These are phyloP conservation scores for Rhizophagus prolifer DNA, from an alignment of 192 early-diverging fungal species.

Conservation along the genomic window DNA sequence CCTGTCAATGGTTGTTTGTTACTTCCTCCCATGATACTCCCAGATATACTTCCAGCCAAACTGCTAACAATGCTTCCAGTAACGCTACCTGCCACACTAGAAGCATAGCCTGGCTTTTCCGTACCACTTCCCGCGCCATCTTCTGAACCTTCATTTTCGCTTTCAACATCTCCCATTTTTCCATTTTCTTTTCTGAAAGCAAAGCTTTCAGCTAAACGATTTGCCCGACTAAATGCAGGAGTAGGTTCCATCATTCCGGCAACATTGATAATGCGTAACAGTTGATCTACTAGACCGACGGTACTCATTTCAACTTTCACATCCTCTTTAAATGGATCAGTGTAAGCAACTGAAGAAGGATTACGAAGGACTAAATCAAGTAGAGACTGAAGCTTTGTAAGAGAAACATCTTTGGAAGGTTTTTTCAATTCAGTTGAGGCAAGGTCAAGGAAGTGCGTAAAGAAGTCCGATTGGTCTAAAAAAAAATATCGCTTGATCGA, in stretches of 20 bases:
- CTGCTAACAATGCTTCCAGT: constrained; percentile 10
- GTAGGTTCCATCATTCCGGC: constrained; percentile 50
- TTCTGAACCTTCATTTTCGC: constrained; percentile 35
- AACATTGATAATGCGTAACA: constrained; percentile 69
- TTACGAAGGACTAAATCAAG: constrained; percentile 88
- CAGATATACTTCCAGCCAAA: constrained; percentile 23
- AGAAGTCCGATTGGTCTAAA: constrained; percentile 90
- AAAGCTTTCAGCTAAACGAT: constrained; percentile 13
- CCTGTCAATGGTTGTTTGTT: constrained; percentile 23
- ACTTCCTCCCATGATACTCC: constrained; percentile 11
- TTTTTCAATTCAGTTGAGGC: constrained; percentile 74
- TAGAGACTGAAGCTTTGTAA: constrained; percentile 76
- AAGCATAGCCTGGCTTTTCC: constrained; percentile 15
- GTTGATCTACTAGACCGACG: constrained; percentile 65
- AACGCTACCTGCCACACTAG: constrained; percentile 19
- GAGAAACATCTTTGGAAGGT: constrained; percentile 64
- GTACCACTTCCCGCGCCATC: constrained; percentile 25
- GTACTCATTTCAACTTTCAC: constrained; percentile 72
- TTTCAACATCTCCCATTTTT: constrained; percentile 20
- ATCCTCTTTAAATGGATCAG: constrained; percentile 85
- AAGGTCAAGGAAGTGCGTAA: constrained; percentile 93
- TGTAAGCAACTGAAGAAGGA: constrained; percentile 76
- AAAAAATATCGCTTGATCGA: constrained; percentile 93
- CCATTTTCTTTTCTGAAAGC: constrained; percentile 20
- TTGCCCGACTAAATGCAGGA: constrained; percentile 4